Percentiles rank a stretch among this genome's conserved stretches.
phyloP scores from a whole-genome alignment of 1,284 basidiomycete genomes.

The Coriolopsis trogii region DNA sequence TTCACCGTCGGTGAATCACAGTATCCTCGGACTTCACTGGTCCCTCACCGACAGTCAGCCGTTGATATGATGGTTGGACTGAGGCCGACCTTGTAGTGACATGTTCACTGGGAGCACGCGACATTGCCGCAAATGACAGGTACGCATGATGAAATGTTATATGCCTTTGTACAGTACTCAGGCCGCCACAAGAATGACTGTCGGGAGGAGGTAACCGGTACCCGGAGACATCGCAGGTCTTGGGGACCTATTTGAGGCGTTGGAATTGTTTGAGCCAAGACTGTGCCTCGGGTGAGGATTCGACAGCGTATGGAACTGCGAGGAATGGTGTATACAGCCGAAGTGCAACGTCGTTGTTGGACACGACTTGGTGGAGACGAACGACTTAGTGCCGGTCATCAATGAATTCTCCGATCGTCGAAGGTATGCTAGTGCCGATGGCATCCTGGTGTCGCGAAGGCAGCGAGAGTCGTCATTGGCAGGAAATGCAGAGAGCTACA shows the following conservation, averaged over 20 bases:
- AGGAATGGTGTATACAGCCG: slow-evolving; percentile 1
- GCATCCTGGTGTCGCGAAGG: background rate
- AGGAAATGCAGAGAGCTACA: no score
- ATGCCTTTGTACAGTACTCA: slow-evolving; percentile 5
- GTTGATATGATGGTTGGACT: slow-evolving; percentile 2
- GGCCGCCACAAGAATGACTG: background rate
- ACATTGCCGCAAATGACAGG: slow-evolving; percentile 9
- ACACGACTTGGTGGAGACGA: background rate
- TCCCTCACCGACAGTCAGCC: no score
- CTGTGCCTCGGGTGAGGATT: slow-evolving; percentile 2
- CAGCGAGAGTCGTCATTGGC: background rate
- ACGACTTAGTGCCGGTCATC: background rate
- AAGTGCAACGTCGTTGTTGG: slow-evolving; percentile 1
- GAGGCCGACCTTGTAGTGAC: background rate
- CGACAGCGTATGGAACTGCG: slow-evolving; percentile 6
- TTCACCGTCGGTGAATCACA: background rate
- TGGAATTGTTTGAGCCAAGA: background rate
- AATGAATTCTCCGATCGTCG: background rate
- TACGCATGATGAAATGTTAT: slow-evolving; percentile 12
- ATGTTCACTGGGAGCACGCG: background rate
- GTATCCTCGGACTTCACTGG: slow-evolving; percentile 20
- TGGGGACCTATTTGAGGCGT: no score
- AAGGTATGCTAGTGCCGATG: no score
- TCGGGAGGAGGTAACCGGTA: no score
- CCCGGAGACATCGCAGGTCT: no score